Conservation (phyloP, 306 rosid genomes). For the Parietaria judaica region DNA sequence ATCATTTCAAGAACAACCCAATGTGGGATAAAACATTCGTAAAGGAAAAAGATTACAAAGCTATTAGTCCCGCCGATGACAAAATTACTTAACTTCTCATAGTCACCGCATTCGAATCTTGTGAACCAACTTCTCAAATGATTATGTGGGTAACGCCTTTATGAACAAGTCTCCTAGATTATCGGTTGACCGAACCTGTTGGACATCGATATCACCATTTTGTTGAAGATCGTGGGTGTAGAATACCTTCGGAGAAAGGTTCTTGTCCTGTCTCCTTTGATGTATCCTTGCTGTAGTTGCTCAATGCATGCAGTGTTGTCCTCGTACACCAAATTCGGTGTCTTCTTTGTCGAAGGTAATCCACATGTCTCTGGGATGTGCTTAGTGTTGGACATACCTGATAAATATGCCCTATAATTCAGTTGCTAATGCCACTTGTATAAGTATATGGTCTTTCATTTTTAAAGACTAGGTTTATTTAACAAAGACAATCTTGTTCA, state of each 20-base stretch:
- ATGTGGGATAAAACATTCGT: too few relatives aligned
- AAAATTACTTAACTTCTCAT: too few relatives aligned
- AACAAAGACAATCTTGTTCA: too few relatives aligned
- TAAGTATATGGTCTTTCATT: too few relatives aligned
- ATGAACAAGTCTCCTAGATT: background rate
- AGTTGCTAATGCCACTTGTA: too few relatives aligned
- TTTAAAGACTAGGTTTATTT: too few relatives aligned
- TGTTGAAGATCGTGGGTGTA: background rate
- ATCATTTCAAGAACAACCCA: too few relatives aligned
- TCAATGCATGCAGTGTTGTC: background rate
- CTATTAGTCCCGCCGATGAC: too few relatives aligned
- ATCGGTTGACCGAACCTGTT: background rate
- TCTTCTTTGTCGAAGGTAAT: background rate
- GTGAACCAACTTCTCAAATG: background rate
- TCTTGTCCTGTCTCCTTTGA: slow-evolving; percentile 1
- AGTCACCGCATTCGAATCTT: too few relatives aligned
- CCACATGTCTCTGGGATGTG: background rate
- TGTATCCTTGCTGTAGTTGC: background rate
- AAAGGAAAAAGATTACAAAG: too few relatives aligned
- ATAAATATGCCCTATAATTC: too few relatives aligned
- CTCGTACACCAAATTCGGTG: background rate
- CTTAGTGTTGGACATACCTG: too few relatives aligned
- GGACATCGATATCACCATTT: background rate
- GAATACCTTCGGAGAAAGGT: background rate
- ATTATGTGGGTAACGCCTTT: background rate